Base-by-base conservation (phyloP, 192 early-diverging fungal species). In the Entomortierella beljakovae region DNA sequence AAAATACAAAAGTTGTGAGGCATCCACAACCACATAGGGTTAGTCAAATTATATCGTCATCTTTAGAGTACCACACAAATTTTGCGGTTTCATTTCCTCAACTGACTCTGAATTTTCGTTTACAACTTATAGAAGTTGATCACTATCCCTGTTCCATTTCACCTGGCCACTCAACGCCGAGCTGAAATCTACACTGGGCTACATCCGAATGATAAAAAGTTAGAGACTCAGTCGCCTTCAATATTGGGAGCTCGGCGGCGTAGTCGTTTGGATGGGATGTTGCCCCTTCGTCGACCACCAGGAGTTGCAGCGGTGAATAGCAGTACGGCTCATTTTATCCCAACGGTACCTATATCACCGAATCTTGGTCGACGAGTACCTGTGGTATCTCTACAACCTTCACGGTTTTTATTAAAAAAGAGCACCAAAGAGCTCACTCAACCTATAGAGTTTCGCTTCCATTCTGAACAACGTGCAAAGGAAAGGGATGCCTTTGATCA, bases 401-500 rank as follows among this genome's bases (percentile, higher is more conserved):
- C 50, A 13, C 72, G 50, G 13, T 75, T 75, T 29, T 29, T 75
- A 23, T 25, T 65, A 11, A 66, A 61, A 26, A 75, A 75, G 64
- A 75, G 72, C 38, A 75, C 72, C 38, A 75, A 75, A 9, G 64
- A 75, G 33, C 28, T 75, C 42, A 75, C 72, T 6, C 63, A 66
- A 34, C 72, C 72, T 8, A 50, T 56, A 0, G 72, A 61, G 25
- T 75, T 75, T 62, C 72, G 76, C 20, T 81, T 89, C 49, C 70
- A 83, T 31, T 82, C 86, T 0, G 87, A 87, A 16, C 33, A 80
- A 26, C 69, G 90, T 10, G 85, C 83, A 8, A 83, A 85, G 56
- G 88, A 88, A 63, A 68, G 90, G 10, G 80, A 61, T 50, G 18
- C 28, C 0, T 88, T 85, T 81, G 88, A 90, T 52, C 54, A 67